Percentiles rank a stretch among this genome's conserved stretches.
Conservation (phyloP, 2,329 filamentous ascomycete genomes). For the Cytospora mali region DNA sequence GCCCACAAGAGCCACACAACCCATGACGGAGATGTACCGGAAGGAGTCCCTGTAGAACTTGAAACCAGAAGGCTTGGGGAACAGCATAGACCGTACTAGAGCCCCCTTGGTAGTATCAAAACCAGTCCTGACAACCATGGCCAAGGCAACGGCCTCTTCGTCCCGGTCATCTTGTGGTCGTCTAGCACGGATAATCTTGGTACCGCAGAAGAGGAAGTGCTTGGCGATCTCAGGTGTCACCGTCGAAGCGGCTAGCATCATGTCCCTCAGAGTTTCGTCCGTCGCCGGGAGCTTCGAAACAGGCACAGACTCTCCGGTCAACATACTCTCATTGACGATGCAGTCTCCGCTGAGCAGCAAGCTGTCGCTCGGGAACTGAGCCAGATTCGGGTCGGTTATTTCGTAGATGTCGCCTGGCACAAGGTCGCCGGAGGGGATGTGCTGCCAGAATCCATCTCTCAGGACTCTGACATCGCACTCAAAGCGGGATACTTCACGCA, state of each 20-base stretch:
- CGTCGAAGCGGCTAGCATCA: slow-evolving; percentile 80
- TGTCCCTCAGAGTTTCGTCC: slow-evolving; percentile 72
- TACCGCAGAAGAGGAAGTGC: slow-evolving; percentile 92
- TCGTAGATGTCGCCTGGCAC: slow-evolving; percentile 97
- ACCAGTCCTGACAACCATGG: slow-evolving; percentile 89
- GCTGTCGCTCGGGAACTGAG: slow-evolving; percentile 90
- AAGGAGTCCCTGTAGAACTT: slow-evolving; percentile 99
- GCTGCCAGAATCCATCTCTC: slow-evolving; percentile 93
- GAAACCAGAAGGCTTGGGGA: slow-evolving; percentile 97
- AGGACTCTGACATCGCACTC: slow-evolving; percentile 94
- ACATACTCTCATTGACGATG: slow-evolving; percentile 99
- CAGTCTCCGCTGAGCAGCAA: slow-evolving; percentile 90
- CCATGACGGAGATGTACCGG: slow-evolving; percentile 97
- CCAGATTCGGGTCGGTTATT: slow-evolving; percentile 87
- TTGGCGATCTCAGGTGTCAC: slow-evolving; percentile 82
- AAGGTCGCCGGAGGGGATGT: slow-evolving; percentile 81
- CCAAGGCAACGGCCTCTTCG: slow-evolving; percentile 87
- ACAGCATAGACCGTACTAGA: slow-evolving; percentile 94
- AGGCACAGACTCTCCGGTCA: slow-evolving; percentile 95
- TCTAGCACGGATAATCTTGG: slow-evolving; percentile 89
- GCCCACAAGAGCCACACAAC: slow-evolving; percentile 77
- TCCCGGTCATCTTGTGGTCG: slow-evolving; percentile 83
- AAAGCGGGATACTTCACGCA: slow-evolving; percentile 90
- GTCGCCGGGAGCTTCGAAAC: slow-evolving; percentile 89
- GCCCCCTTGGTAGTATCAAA: slow-evolving; percentile 98